These are phyloP conservation scores for Nigrospora osmanthi DNA, from an alignment of 2,329 filamentous ascomycete species.

Conservation along the genomic window DNA sequence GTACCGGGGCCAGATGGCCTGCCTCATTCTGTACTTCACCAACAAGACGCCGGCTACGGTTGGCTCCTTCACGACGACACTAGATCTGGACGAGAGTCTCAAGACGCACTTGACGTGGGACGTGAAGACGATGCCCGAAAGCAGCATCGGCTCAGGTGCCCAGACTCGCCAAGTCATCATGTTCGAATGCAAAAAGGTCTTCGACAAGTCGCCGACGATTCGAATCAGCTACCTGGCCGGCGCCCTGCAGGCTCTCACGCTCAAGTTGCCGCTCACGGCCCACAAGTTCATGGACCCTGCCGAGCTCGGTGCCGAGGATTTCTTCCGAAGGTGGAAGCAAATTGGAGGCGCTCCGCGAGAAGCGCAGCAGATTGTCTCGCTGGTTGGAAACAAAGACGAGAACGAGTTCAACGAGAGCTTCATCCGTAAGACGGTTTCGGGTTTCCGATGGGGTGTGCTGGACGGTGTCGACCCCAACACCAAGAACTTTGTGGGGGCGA, in stretches of 20 bases:
- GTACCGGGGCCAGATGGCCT: constrained; percentile 91
- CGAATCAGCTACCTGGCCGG: constrained; percentile 92
- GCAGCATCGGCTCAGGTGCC: constrained; percentile 61
- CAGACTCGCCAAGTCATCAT: constrained; percentile 93
- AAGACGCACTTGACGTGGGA: constrained; percentile 70
- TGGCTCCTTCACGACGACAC: constrained; percentile 86
- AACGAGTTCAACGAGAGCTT: constrained; percentile 63
- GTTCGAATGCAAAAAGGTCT: constrained; percentile 79
- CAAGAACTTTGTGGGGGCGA: constrained; percentile 90
- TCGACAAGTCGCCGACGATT: constrained; percentile 80
- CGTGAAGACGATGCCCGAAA: constrained; percentile 81
- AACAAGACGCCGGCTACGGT: constrained; percentile 86
- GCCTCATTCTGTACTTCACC: constrained; percentile 89
- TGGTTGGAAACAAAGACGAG: constrained; percentile 45
- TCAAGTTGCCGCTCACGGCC: constrained; percentile 79
- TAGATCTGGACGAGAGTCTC: constrained; percentile 69
- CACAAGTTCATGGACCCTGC: constrained; percentile 98
- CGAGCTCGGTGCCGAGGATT: constrained; percentile 80
- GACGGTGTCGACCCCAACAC: constrained; percentile 82
- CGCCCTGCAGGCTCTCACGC: constrained; percentile 81
- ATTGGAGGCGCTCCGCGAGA: constrained; percentile 86
- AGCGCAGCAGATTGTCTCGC: constrained; percentile 76
- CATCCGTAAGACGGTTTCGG: constrained; percentile 65
- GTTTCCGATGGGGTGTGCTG: constrained; percentile 84
- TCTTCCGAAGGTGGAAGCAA: constrained; percentile 99